phyloP scores from a whole-genome alignment of 441 rosid genomes.

The Corymbia citriodora region DNA sequence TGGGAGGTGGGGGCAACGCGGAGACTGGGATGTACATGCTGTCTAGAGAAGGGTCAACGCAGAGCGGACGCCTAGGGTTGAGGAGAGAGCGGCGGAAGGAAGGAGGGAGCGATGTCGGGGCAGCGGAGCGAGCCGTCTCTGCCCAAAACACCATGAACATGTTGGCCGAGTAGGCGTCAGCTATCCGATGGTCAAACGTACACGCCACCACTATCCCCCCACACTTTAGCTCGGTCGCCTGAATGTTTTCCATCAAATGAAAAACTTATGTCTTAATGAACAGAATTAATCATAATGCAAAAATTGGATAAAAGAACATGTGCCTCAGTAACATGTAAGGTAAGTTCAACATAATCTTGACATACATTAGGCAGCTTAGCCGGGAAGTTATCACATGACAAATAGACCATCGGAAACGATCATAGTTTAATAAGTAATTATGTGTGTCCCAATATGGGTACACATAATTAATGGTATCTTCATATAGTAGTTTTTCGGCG shows the following conservation, averaged over 20 bases:
- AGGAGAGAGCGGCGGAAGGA: slow-evolving; percentile 63
- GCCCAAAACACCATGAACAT: slow-evolving; percentile 81
- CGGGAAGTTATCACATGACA: neutral
- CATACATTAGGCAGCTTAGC: neutral
- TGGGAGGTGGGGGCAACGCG: slow-evolving; percentile 32
- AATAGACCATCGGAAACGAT: neutral
- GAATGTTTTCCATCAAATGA: neutral
- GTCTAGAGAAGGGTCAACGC: slow-evolving; percentile 30
- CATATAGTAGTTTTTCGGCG: neutral
- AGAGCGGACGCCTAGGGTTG: slow-evolving; percentile 51
- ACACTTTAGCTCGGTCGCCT: slow-evolving; percentile 63
- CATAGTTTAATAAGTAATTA: neutral
- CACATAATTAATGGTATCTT: neutral
- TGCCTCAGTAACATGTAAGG: neutral
- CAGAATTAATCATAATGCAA: neutral
- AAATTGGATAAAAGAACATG: neutral
- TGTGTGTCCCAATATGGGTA: neutral
- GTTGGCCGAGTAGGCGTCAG: slow-evolving; percentile 72
- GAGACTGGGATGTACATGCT: slow-evolving; percentile 47
- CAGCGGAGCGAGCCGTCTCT: slow-evolving; percentile 36
- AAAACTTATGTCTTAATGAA: neutral
- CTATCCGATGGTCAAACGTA: slow-evolving; percentile 78
- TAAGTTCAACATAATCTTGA: neutral
- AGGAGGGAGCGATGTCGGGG: slow-evolving; percentile 35
- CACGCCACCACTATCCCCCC: slow-evolving; percentile 69